A percentile compares a stretch with the other conserved stretches of the same genome.
These are phyloP conservation scores for Oryza glumipatula DNA, from an alignment of 176 grass and related monocot species.

Conservation along the genomic window DNA sequence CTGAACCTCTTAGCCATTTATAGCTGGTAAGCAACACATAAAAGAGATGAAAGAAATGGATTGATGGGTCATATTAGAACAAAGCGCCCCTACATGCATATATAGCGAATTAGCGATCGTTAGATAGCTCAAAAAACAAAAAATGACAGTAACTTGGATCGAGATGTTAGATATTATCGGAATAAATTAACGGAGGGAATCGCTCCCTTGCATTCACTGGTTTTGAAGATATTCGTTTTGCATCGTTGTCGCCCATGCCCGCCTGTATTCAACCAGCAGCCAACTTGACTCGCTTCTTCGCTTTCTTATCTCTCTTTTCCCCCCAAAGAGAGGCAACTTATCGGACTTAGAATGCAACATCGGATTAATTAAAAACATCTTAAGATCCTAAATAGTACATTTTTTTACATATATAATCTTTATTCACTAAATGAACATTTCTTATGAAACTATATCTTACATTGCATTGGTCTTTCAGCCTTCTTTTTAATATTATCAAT, in stretches of 20 bases:
- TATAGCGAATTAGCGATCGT: neutral
- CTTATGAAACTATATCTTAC: too few species aligned
- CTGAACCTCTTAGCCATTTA: neutral
- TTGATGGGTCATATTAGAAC: neutral
- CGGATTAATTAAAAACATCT: too few species aligned
- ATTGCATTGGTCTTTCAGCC: too few species aligned
- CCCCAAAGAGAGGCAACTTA: neutral
- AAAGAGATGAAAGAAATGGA: neutral
- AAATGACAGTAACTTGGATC: neutral
- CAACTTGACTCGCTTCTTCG: neutral
- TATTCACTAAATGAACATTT: too few species aligned
- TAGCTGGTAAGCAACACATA: conserved; percentile 6
- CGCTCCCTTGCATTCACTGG: neutral
- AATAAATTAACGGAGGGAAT: neutral
- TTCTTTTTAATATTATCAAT: too few species aligned
- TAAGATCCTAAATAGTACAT: too few species aligned
- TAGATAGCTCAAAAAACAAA: neutral
- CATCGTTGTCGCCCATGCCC: neutral
- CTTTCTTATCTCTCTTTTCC: neutral
- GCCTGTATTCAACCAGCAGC: neutral
- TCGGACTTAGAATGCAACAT: too few species aligned
- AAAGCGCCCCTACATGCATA: neutral
- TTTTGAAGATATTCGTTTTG: neutral
- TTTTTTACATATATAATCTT: too few species aligned
- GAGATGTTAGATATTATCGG: neutral